These are phyloP conservation scores for Ophiocordyceps camponoti-floridani DNA, from an alignment of 2,329 filamentous ascomycete genomes.

Conservation along the genomic window DNA sequence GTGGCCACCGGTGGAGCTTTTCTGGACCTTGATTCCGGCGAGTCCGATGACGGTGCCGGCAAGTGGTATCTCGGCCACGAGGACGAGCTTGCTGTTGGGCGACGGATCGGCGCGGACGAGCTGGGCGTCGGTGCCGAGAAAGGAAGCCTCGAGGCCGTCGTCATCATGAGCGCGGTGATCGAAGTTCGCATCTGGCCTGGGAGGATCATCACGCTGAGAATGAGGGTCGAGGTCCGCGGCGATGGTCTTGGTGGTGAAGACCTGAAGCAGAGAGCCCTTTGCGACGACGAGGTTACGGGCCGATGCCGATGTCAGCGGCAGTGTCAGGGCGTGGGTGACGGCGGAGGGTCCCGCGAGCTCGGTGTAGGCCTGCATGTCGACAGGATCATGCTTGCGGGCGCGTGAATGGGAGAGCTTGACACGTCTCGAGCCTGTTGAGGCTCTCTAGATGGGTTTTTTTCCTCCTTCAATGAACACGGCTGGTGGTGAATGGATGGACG, in stretches of 20 bases:
- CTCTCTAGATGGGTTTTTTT: not conserved
- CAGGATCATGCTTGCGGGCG: constrained; percentile 13
- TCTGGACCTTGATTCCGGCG: constrained; percentile 54
- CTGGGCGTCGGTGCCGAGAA: constrained; percentile 44
- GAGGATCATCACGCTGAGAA: constrained; percentile 14
- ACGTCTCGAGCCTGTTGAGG: not conserved
- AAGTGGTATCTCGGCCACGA: constrained; percentile 69
- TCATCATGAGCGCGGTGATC: constrained; percentile 39
- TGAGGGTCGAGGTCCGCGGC: constrained; percentile 41
- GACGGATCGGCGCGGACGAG: constrained; percentile 43
- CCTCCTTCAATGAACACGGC: not conserved
- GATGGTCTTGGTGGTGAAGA: constrained; percentile 60
- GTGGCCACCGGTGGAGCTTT: constrained; percentile 65
- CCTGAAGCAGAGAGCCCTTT: constrained; percentile 81
- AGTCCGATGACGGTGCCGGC: constrained; percentile 74
- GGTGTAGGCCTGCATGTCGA: constrained; percentile 85
- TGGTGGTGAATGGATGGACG: not conserved
- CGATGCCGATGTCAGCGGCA: constrained; percentile 60
- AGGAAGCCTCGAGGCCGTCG: constrained; percentile 47
- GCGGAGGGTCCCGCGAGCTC: constrained; percentile 89
- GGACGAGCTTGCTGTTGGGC: constrained; percentile 58
- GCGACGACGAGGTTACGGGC: constrained; percentile 78
- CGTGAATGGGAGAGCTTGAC: not conserved
- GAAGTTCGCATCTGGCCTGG: constrained; percentile 26
- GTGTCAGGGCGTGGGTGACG: constrained; percentile 69